phyloP scores from a whole-genome alignment of 768 basidiomycete genomes.

The Chalciporus sphaerocephalus region DNA sequence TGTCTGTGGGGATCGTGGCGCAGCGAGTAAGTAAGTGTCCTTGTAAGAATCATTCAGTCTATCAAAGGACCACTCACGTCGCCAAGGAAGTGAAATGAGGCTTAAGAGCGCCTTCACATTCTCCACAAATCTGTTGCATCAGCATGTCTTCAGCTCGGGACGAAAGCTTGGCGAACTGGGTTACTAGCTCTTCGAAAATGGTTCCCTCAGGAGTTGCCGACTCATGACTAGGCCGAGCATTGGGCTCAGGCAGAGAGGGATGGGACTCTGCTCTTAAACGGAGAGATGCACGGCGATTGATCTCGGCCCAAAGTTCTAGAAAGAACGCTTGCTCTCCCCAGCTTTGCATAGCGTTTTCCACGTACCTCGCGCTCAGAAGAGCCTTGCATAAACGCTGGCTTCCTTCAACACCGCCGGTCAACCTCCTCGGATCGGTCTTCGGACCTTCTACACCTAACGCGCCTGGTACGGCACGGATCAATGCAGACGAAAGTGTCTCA shows the following conservation, averaged over 20 bases:
- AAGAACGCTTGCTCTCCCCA: conserved; percentile 98
- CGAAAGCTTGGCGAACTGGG: conserved; percentile 55
- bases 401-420: conserved; percentile 83
- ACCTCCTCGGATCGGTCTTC: conserved; percentile 48
- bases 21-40: not conserved
- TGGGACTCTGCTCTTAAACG: conserved; percentile 50
- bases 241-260: conserved; percentile 47
- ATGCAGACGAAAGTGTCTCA: conserved; percentile 82
- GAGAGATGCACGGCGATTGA: conserved; percentile 55
- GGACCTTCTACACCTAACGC: conserved; percentile 58
- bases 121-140: conserved; percentile 73
- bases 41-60: not conserved
- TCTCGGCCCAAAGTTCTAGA: conserved; percentile 83
- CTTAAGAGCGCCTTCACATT: conserved; percentile 74
- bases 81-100: conserved; percentile 58
- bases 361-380: conserved; percentile 71
- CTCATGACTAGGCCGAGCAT: conserved; percentile 10
- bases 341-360: conserved; percentile 59
- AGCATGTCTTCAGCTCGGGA: conserved; percentile 85
- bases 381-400: conserved; percentile 83
- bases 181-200: conserved; percentile 75
- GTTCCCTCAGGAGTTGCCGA: conserved; percentile 50
- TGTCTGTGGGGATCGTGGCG: conserved; percentile 9
- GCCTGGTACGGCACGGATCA: conserved; percentile 90
- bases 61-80: conserved; percentile 32